Percentiles rank a stretch among this genome's conserved stretches.
phyloP scores from a whole-genome alignment of 2,329 filamentous ascomycete genomes.

The Calycina marina region DNA sequence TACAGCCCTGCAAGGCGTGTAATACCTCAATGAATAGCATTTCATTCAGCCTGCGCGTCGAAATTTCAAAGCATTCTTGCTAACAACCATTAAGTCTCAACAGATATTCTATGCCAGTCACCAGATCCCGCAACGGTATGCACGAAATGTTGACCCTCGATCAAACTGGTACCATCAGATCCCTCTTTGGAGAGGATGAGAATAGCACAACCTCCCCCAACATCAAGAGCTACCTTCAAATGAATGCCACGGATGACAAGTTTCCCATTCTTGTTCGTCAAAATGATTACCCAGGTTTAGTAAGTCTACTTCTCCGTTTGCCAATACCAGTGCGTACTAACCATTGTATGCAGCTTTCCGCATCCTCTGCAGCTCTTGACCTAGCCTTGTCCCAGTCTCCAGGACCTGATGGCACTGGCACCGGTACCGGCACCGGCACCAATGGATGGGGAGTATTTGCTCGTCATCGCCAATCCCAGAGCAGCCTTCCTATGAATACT shows the following conservation, averaged over 20 bases:
- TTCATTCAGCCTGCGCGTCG: no score
- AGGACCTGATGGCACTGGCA: conserved; percentile 49
- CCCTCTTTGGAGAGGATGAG: conserved; percentile 74
- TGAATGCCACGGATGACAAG: conserved; percentile 64
- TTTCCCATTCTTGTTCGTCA: conserved; percentile 74
- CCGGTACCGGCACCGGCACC: no score
- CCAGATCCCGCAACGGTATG: conserved; percentile 50
- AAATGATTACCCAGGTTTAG: conserved; percentile 25
- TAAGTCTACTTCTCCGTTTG: conserved; percentile 12
- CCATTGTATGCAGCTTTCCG: conserved; percentile 50
- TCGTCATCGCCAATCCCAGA: conserved; percentile 27
- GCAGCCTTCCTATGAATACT: conserved; percentile 27
- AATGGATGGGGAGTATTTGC: conserved; percentile 21
- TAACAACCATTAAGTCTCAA: conserved; percentile 47
- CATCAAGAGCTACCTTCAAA: conserved; percentile 53
- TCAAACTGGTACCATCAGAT: conserved; percentile 71
- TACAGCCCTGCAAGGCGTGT: no score
- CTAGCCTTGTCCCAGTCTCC: conserved; percentile 57
- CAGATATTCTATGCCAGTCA: conserved; percentile 88
- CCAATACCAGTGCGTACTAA: conserved; percentile 20
- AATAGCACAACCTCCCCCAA: conserved; percentile 29
- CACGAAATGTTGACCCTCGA: conserved; percentile 56
- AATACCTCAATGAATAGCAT: no score
- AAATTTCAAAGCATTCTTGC: no score
- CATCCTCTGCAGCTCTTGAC: conserved; percentile 69